phyloP scores from a whole-genome alignment of 768 basidiomycete genomes.

The Tephrocybe sp. region DNA sequence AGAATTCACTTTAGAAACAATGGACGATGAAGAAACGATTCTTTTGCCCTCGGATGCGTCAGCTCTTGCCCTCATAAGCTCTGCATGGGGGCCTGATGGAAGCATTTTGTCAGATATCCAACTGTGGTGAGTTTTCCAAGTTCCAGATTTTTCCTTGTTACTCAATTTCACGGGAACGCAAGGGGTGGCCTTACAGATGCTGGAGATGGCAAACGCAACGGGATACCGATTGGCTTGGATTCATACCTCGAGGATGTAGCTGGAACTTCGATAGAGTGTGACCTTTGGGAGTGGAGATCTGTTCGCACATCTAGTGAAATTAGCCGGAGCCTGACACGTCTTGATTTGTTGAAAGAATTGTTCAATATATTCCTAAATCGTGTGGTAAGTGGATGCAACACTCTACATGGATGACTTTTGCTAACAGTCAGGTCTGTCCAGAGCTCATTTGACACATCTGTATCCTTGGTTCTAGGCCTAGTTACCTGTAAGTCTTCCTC shows the following conservation, averaged over 20 bases:
- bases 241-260: background rate
- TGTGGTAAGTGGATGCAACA: constrained; percentile 14
- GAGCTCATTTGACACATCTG: constrained; percentile 28
- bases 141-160: background rate
- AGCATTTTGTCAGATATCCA: constrained; percentile 14
- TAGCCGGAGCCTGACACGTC: constrained; percentile 20
- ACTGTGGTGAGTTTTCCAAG: constrained; percentile 16
- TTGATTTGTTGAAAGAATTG: constrained; percentile 24
- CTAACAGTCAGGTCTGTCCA: background rate
- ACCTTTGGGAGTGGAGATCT: constrained; percentile 1
- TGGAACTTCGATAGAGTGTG: background rate
- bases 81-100: constrained; percentile 1
- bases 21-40: constrained; percentile 3
- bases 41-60: constrained; percentile 18
- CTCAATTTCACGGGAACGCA: background rate
- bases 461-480: constrained; percentile 25
- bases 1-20: constrained; percentile 10
- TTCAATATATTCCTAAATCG: constrained; percentile 29
- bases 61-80: constrained; percentile 18
- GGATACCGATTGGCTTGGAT: background rate
- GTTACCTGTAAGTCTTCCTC: constrained; percentile 22
- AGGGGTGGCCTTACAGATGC: constrained; percentile 4
- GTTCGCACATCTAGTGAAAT: constrained; percentile 9
- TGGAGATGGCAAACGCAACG: constrained; percentile 5
- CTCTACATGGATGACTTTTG: background rate